Percentiles rank a stretch among this genome's conserved stretches.
phyloP scores from a whole-genome alignment of 169 alveolate genomes.

The Cryptosporidium tyzzeri region DNA sequence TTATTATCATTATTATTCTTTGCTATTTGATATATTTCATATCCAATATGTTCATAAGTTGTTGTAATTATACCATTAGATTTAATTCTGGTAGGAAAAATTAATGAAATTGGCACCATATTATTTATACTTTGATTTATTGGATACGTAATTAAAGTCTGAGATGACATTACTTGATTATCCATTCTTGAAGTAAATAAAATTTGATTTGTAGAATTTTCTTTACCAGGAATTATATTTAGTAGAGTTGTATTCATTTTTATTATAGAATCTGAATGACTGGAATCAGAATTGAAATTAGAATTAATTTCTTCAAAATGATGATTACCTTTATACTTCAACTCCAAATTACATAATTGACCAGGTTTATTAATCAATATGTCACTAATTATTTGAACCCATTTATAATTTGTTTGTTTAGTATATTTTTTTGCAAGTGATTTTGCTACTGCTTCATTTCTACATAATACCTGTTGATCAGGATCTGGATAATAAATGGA shows the following conservation, averaged over 20 bases:
- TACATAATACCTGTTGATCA: slow-evolving; percentile 64
- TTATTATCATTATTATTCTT: no score
- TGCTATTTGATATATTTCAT: background rate
- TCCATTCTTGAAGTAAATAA: slow-evolving; percentile 24
- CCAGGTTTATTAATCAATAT: slow-evolving; percentile 52
- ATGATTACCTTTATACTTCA: background rate
- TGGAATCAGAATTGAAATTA: background rate
- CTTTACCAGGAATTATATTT: background rate
- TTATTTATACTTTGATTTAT: slow-evolving; percentile 5
- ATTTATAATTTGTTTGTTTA: slow-evolving; percentile 22
- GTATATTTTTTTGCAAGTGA: slow-evolving; percentile 24
- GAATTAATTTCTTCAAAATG: background rate
- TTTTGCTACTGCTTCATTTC: slow-evolving; percentile 30
- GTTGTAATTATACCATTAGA: background rate
- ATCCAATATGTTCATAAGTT: background rate
- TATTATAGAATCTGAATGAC: background rate
- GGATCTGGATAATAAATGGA: slow-evolving; percentile 81
- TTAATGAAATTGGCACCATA: slow-evolving; percentile 25
- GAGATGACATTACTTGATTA: slow-evolving; percentile 16
- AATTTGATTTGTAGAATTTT: background rate
- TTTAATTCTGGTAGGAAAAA: slow-evolving; percentile 32
- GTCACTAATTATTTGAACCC: slow-evolving; percentile 55
- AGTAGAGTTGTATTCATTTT: background rate
- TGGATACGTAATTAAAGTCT: slow-evolving; percentile 59
- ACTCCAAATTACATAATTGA: slow-evolving; percentile 26